Base-by-base conservation (phyloP, 352 stramenopile genomes). In the Globisporangium yorkense region DNA sequence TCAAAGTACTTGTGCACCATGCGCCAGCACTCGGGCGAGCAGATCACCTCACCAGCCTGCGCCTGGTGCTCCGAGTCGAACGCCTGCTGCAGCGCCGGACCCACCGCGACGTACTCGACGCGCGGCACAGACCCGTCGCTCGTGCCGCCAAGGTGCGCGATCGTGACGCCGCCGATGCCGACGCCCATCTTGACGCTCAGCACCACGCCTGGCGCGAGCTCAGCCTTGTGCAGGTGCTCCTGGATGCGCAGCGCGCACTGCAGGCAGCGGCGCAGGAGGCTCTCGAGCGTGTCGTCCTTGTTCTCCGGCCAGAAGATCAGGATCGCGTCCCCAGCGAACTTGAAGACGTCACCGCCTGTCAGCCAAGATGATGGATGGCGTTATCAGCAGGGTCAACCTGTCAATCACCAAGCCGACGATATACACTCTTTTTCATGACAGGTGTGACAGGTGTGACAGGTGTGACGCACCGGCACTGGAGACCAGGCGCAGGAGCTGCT, bases 111-210 rank as follows among this genome's bases (percentile, higher is more conserved):
- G 65, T 98, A 98, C 65, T 98, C 92, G 63, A 97, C 84, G 31
- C 92, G 83, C 29, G 68, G 53, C 1, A 76, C 91, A 18, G 82
- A 72, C 10, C 86, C 84, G 40, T 97, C 89, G 37, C 77, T 89
- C 57, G 90, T 78, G 13, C 92, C 92, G 21, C 92, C 92, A 2
- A 98, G 70, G 55, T 98, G 90, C 21, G 84, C 85, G 54, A 95
- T 89, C 20, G 84, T 95, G 54, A 83, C 79, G 53, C 83, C 74
- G 10, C 92, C 92, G 29, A 97, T 81, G 15, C 92, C 92, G 45
- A 98, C 89, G 13, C 92, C 92, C 56, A 97, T 96, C 67, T 98
- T 98, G n/a, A 97, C 91, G 64, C 85, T 96, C n/a, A 98, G 66
- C 35, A 92, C 81, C 3, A 97, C 90, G 24, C 82, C 83, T 12